Percentiles rank a stretch among this genome's conserved stretches.
phyloP scores from a whole-genome alignment of 2,329 filamentous ascomycete species.

The Calonectria pseudoturangicola region DNA sequence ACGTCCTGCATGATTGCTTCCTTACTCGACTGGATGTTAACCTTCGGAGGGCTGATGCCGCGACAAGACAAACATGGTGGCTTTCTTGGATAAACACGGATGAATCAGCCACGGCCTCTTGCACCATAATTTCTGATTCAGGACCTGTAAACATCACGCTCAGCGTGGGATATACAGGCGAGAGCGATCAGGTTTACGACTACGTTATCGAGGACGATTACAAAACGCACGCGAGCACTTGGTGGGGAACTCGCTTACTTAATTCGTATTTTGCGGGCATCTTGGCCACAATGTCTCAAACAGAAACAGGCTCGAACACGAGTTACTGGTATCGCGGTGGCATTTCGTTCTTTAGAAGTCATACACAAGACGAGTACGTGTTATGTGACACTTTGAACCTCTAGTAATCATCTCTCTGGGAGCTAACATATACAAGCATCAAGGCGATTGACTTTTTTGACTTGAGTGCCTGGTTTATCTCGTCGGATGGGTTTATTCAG shows the following conservation, averaged over 20 bases:
- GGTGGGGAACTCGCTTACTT: slow-evolving; percentile 44
- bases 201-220: slow-evolving; percentile 41
- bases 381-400: neutral
- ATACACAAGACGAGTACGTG: slow-evolving; percentile 18
- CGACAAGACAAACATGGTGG: slow-evolving; percentile 30
- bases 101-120: slow-evolving; percentile 23
- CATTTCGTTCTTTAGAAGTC: slow-evolving; percentile 23
- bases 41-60: slow-evolving; percentile 29
- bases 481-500: slow-evolving; percentile 16
- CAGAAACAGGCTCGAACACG: neutral
- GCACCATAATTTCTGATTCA: slow-evolving; percentile 12
- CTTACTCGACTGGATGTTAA: slow-evolving; percentile 17
- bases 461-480: slow-evolving; percentile 33
- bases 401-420: neutral
- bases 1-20: slow-evolving; percentile 35
- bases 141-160: slow-evolving; percentile 39
- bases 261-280: slow-evolving; percentile 39
- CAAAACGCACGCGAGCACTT: slow-evolving; percentile 37
- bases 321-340: slow-evolving; percentile 34
- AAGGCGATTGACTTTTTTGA: slow-evolving; percentile 21
- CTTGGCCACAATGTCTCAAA: slow-evolving; percentile 33
- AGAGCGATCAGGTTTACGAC: slow-evolving; percentile 28
- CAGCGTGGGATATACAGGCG: slow-evolving; percentile 29
- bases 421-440: slow-evolving; percentile 31
- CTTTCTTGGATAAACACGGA: slow-evolving; percentile 34